Evolutionary conservation across 2,329 filamentous ascomycete genomes (phyloP), one percentile per base, ranked within the genome.

Genomic region (Dothistroma septosporum): DNA sequence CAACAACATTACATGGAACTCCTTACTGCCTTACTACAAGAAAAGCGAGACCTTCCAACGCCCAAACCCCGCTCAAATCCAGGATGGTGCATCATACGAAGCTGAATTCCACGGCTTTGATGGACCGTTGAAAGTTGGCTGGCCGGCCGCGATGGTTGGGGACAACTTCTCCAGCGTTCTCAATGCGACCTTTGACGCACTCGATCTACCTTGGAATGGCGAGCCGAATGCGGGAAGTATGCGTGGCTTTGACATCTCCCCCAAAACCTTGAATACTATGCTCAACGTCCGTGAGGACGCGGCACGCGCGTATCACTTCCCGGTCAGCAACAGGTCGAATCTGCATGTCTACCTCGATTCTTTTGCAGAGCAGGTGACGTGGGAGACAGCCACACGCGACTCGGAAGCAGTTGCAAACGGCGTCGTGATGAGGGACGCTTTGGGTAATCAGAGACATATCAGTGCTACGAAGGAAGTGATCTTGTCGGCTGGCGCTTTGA

Each of bases 291-390:
- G 79, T 11, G 74, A 77, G 59, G 79, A 82, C 69, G 77, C 80
- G 37, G 79, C 77, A 4, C 71, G 78, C 16, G 77, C 79, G 4
- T 82, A 79, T 63, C 82, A 80, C 64, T 79, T 73, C 57, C 78
- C 79, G 1, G 67, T 77, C 59, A 70, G 68, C 53, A 61, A 71
- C 19, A 70, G 79, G 49, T 53, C 69, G 2, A 82, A 82, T 62
- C 68, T 82, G 1, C 66, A 78, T 2, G 66, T 81, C 1, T 74
- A 80, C 32, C 63, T 76, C 19, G 78, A 79, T 61, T 77, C 78
- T 0, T 71, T 71, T 1, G 79, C 75, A 0, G 76, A 76, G 47
- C 71, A 70, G 31, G 70, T 82, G 16, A 59, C 77, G 6, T 80
- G 77, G 76, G 48, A 37, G 16, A 37, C 44, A 0, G 11, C 28